Percentiles rank a stretch among this genome's conserved stretches.
These are phyloP conservation scores for Saturnispora sanitii DNA, from an alignment of 805 yeast genomes.

Conservation along the genomic window DNA sequence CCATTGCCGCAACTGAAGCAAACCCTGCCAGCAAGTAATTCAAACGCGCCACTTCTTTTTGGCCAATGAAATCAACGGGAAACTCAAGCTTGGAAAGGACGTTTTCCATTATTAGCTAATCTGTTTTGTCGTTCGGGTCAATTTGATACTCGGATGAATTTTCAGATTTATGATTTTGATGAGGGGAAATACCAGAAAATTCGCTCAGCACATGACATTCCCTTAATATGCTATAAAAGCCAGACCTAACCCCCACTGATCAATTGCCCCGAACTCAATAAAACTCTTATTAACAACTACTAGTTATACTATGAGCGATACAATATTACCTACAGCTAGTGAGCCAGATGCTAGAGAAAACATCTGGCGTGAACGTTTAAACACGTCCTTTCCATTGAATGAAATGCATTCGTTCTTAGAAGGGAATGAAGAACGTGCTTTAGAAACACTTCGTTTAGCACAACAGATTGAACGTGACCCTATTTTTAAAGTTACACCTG, in stretches of 20 bases:
- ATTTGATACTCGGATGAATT: too few relatives aligned
- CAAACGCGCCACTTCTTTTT: conserved; percentile 32
- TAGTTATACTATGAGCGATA: conserved; percentile 6
- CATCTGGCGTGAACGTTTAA: conserved; percentile 37
- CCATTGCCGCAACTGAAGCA: conserved; percentile 31
- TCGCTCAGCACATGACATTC: conserved; percentile 1
- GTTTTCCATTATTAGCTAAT: neutral
- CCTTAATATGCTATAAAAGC: too few relatives aligned
- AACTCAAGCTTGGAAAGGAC: conserved; percentile 16
- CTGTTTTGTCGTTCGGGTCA: too few relatives aligned
- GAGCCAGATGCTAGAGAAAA: conserved; percentile 29
- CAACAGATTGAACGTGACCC: conserved; percentile 64
- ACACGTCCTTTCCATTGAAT: conserved; percentile 33
- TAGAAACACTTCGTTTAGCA: conserved; percentile 37
- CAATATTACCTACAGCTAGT: conserved; percentile 15
- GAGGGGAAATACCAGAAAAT: neutral
- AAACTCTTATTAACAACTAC: too few relatives aligned
- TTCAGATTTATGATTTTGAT: too few relatives aligned
- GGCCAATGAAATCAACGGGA: conserved; percentile 45
- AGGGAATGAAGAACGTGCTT: conserved; percentile 36
- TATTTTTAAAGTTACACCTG: conserved; percentile 41
- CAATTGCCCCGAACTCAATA: too few relatives aligned
- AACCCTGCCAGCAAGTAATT: conserved; percentile 20
- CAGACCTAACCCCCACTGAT: too few relatives aligned
- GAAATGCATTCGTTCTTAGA: conserved; percentile 49